Evolutionary conservation across 768 basidiomycete species (phyloP).

Genomic region (Termitomyces sp.): DNA sequence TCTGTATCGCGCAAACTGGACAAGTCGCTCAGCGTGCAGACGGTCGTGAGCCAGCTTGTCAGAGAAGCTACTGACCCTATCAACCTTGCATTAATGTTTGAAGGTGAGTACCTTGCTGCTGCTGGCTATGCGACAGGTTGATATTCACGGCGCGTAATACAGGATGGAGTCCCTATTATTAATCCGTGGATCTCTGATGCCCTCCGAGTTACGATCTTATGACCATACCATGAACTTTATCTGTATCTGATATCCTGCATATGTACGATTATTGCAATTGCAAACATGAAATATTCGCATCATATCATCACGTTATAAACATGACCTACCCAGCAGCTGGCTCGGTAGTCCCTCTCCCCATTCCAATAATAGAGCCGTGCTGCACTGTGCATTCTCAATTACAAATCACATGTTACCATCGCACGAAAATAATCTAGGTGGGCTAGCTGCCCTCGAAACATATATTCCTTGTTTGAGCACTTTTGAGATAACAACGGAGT

Average conservation of each 20-base stretch:
- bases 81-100: constrained; percentile 78
- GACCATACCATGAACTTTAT: neutral
- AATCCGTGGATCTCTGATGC: neutral
- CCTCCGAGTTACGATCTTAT: neutral
- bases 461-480: constrained; percentile 7
- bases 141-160: neutral
- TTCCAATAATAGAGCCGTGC: too few relatives aligned
- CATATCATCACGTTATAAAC: too few relatives aligned
- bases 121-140: neutral
- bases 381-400: too few relatives aligned
- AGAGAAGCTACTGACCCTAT: constrained; percentile 78
- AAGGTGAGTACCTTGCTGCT: constrained; percentile 43
- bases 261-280: too few relatives aligned
- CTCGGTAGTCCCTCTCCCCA: too few relatives aligned
- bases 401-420: too few relatives aligned
- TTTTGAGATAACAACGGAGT: neutral
- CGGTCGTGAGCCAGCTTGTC: constrained; percentile 90
- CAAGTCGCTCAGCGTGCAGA: constrained; percentile 84
- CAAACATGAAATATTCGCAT: too few relatives aligned
- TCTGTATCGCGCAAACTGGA: constrained; percentile 83
- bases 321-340: too few relatives aligned
- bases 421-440: too few relatives aligned
- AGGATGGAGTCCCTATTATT: constrained; percentile 16
- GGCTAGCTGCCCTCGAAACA: neutral
- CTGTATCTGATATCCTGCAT: neutral